Evolutionary conservation across 2,329 filamentous ascomycete genomes (phyloP).

Genomic region (Talaromyces sp.): DNA sequence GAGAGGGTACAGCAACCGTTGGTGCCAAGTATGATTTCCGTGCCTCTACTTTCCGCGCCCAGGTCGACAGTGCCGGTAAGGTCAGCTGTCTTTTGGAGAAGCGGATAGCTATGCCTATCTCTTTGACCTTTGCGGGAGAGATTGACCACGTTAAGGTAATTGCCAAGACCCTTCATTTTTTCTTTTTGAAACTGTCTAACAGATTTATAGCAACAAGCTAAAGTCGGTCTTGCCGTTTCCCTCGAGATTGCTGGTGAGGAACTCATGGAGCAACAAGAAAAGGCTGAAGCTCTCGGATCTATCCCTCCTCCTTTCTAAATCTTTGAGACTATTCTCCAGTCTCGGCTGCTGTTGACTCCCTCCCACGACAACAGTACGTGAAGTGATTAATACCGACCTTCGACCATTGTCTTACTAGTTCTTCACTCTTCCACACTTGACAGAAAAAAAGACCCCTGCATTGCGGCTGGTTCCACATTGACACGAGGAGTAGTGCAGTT

Average conservation of each 20-base stretch:
- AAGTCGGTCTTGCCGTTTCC: constrained; percentile 90
- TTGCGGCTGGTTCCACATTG: constrained; percentile 31
- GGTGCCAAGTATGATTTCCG: constrained; percentile 98
- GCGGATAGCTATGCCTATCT: constrained; percentile 86
- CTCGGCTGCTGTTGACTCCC: constrained; percentile 14
- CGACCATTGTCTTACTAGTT: constrained; percentile 44
- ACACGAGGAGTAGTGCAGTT: constrained; percentile 32
- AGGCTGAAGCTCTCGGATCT: constrained; percentile 41
- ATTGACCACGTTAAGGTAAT: constrained; percentile 90
- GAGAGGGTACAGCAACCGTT: constrained; percentile 85
- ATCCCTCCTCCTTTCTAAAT: constrained; percentile 50
- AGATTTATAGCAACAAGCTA: constrained; percentile 73
- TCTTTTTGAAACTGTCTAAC: constrained; percentile 10
- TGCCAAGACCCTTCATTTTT: constrained; percentile 36
- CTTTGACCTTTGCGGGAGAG: constrained; percentile 91
- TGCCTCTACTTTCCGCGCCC: constrained; percentile 89
- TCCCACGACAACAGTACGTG: not conserved
- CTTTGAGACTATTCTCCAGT: not conserved
- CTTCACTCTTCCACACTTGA: constrained; percentile 31
- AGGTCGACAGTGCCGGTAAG: constrained; percentile 93
- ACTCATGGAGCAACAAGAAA: constrained; percentile 78
- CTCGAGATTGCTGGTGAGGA: constrained; percentile 83
- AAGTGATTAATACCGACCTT: constrained; percentile 26
- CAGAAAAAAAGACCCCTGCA: constrained; percentile 26
- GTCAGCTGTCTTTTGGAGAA: constrained; percentile 91